These are phyloP conservation scores for Phaeotremella skinneri DNA, from an alignment of 768 basidiomycete species.

Conservation along the genomic window DNA sequence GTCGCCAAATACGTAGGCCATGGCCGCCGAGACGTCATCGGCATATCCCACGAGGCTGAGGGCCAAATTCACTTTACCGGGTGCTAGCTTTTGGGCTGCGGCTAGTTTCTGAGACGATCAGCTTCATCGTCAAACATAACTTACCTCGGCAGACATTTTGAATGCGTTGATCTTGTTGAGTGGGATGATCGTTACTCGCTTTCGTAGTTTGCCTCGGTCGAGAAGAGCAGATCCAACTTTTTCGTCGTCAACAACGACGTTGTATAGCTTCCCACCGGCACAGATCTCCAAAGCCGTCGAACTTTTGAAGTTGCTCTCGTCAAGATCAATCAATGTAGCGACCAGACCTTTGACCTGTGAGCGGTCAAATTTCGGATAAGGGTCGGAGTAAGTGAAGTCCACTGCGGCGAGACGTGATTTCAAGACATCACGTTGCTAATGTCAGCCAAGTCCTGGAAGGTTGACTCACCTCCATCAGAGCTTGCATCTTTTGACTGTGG, in stretches of 20 bases:
- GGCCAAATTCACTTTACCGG: constrained; percentile 77
- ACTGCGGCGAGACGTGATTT: constrained; percentile 67
- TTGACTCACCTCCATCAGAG: constrained; percentile 62
- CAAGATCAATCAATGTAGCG: constrained; percentile 78
- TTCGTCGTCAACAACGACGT: constrained; percentile 91
- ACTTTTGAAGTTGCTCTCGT: constrained; percentile 67
- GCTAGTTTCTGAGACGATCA: constrained; percentile 65
- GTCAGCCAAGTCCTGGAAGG: constrained; percentile 10
- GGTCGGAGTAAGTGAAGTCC: constrained; percentile 78
- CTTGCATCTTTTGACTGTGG: constrained; percentile 61
- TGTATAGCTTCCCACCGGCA: constrained; percentile 83
- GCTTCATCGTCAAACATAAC: constrained; percentile 18
- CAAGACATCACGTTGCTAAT: constrained; percentile 54
- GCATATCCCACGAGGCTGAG: constrained; percentile 84
- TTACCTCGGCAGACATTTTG: constrained; percentile 58
- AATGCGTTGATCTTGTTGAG: constrained; percentile 81
- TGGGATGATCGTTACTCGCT: constrained; percentile 89
- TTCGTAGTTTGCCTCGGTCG: constrained; percentile 71
- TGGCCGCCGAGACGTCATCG: constrained; percentile 77
- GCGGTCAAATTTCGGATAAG: constrained; percentile 76
- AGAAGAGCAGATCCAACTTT: constrained; percentile 79
- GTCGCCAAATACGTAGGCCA: constrained; percentile 90
- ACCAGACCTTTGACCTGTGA: constrained; percentile 86
- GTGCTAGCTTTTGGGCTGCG: constrained; percentile 68
- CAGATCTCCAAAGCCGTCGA: constrained; percentile 90